Evolutionary conservation across 192 early-diverging fungal species (phyloP), one percentile per base, ranked within the genome.

Genomic region (Linnemannia schmuckeri): DNA sequence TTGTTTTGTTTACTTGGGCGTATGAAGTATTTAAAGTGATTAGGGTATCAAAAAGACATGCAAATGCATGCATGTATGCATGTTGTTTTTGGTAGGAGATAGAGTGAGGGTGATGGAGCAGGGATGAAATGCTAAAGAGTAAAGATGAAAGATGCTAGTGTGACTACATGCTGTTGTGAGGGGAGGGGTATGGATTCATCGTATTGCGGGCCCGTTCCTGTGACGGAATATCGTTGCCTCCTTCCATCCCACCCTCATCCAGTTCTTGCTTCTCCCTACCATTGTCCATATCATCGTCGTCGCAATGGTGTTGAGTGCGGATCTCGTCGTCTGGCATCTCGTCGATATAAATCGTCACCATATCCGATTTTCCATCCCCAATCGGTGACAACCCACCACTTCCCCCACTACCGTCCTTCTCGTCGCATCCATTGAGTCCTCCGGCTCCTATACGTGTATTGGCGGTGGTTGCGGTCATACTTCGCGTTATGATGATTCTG

Each of bases 301-400:
- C 30, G 27, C n/a, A 66, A 33, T 66, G 61, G 61, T 66, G 61
- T 66, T n/a, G 61, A 15, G 61, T 30, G 24, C 1, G 55, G n/a
- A 33, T 66, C 61, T 66, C 61, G 61, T 66, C 61, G 4, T 66
- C 61, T 66, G 61, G 61, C 61, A 24, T 66, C 27, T 66, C 61
- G 30, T 66, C 61, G 12, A 66, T 66, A 30, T 66, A 33, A 33
- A 66, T 66, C 27, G 61, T 33, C 4, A 73, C 72, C 41, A 73
- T 41, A 7, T 73, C 72, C 4, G 72, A 73, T 12, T 73, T 73
- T 10, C 44, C 72, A 27, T 66, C 61, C 24, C 61, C 61, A 66
- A 66, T 66, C 10, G 61, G 61, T 30, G 61, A 66, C 3, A 66
- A 12, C 8, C 12, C 30, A 15, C 30, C 61, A 15, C 61, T 66